These are phyloP conservation scores for Juncus inflexus DNA, from an alignment of 176 grass and related monocot genomes.

Conservation along the genomic window DNA sequence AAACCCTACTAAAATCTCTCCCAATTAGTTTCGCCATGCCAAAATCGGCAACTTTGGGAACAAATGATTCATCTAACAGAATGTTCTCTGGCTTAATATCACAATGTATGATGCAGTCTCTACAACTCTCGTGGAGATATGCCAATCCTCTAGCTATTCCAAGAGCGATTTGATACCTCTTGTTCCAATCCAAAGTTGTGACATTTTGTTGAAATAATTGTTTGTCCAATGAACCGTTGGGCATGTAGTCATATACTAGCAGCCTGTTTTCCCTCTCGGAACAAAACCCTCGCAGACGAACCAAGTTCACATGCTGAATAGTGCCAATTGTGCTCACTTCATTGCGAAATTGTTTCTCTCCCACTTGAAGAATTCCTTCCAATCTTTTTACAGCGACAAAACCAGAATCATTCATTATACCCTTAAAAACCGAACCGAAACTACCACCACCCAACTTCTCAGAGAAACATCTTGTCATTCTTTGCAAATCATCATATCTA, in stretches of 20 bases:
- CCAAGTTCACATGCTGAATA: slow-evolving; percentile 43
- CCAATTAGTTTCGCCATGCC: slow-evolving; percentile 23
- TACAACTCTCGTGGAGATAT: slow-evolving; percentile 48
- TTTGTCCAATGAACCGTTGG: slow-evolving; percentile 33
- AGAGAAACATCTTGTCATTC: slow-evolving; percentile 44
- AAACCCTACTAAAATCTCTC: slow-evolving; percentile 11
- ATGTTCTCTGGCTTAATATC: slow-evolving; percentile 82
- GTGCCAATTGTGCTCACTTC: slow-evolving; percentile 44
- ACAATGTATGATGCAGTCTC: slow-evolving; percentile 65
- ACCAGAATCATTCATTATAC: neutral
- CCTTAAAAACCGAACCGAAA: slow-evolving; percentile 49
- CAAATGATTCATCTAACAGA: slow-evolving; percentile 25
- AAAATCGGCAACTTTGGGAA: slow-evolving; percentile 48
- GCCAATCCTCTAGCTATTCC: slow-evolving; percentile 36
- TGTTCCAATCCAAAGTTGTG: slow-evolving; percentile 26
- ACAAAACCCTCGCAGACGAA: slow-evolving; percentile 40
- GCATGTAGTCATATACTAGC: slow-evolving; percentile 23
- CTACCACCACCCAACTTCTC: slow-evolving; percentile 39
- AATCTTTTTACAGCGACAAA: slow-evolving; percentile 45
- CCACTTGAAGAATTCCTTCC: slow-evolving; percentile 21
- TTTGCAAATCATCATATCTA: slow-evolving; percentile 26
- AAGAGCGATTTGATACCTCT: slow-evolving; percentile 34
- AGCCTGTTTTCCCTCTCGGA: slow-evolving; percentile 23
- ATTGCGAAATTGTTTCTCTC: slow-evolving; percentile 44
- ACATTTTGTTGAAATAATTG: slow-evolving; percentile 21